phyloP scores from a whole-genome alignment of 202 grass and related monocot genomes.

The Setaria italica region DNA sequence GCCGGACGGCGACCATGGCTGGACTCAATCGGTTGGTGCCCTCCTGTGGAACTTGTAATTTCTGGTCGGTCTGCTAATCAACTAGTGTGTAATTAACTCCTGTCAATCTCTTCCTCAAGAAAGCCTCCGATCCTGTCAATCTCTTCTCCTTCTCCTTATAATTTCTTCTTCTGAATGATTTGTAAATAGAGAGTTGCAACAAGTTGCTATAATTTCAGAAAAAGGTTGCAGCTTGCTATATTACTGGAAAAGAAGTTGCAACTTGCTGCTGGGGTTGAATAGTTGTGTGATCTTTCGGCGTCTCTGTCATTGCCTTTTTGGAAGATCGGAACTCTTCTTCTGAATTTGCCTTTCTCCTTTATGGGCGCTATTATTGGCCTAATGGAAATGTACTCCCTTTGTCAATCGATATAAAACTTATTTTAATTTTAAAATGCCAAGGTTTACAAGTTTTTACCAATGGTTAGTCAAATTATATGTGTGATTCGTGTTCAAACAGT shows the following conservation, averaged over 20 bases:
- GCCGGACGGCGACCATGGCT: slow-evolving; percentile 35
- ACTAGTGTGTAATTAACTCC: slow-evolving; percentile 28
- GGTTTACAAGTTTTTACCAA: not conserved
- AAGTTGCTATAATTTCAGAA: not conserved
- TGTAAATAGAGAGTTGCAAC: slow-evolving; percentile 4
- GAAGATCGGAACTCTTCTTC: not conserved
- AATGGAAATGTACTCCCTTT: not conserved
- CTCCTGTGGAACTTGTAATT: slow-evolving; percentile 54
- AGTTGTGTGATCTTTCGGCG: not conserved
- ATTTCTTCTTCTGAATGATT: too few relatives aligned
- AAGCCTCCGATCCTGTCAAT: not conserved
- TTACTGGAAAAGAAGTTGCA: slow-evolving; percentile 7
- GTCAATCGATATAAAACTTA: not conserved
- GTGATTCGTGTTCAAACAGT: not conserved
- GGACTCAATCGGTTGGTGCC: slow-evolving; percentile 31
- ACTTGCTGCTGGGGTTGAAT: slow-evolving; percentile 2
- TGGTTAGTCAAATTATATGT: not conserved
- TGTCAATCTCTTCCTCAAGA: not conserved
- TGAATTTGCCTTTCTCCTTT: slow-evolving; percentile 4
- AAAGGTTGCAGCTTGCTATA: slow-evolving; percentile 15
- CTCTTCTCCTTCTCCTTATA: too few relatives aligned
- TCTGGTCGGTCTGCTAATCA: not conserved
- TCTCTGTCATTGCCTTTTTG: not conserved
- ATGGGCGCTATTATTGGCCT: not conserved
- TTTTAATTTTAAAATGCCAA: not conserved